Percentiles rank a stretch among this genome's conserved stretches.
Conservation (phyloP, 768 basidiomycete genomes). For the Psilocybe subaeruginosa region DNA sequence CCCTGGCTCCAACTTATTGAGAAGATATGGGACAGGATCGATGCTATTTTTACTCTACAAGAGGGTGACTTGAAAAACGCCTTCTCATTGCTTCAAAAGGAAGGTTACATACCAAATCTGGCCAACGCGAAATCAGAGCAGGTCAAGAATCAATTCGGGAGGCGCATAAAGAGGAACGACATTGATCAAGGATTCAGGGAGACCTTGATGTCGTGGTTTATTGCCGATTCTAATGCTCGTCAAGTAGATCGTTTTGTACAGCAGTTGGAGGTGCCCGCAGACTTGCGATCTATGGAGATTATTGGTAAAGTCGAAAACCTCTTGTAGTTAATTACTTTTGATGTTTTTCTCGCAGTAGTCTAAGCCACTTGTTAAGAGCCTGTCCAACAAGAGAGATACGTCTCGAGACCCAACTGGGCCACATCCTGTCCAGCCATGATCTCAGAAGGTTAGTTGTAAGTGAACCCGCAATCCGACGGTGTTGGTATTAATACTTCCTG, state of each 20-base stretch:
- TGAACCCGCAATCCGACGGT: too few species aligned
- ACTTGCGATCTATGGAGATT: constrained; percentile 18
- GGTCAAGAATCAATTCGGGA: constrained; percentile 15
- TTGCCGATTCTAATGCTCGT: constrained; percentile 7
- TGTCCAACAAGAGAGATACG: too few species aligned
- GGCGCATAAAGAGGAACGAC: constrained; percentile 16
- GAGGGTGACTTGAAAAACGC: constrained; percentile 19
- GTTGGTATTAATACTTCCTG: too few species aligned
- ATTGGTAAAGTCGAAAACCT: background rate
- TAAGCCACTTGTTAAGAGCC: too few species aligned
- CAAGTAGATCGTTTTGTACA: constrained; percentile 19
- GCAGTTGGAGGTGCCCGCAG: constrained; percentile 19
- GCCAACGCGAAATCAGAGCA: constrained; percentile 2
- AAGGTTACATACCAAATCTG: constrained; percentile 16
- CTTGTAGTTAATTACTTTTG: background rate
- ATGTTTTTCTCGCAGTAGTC: too few species aligned
- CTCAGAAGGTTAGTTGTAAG: too few species aligned
- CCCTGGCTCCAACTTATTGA: constrained; percentile 20
- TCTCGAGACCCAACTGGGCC: too few species aligned
- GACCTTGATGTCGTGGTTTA: constrained; percentile 20
- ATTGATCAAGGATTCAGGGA: constrained; percentile 16
- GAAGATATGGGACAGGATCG: constrained; percentile 23
- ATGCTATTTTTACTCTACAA: constrained; percentile 21
- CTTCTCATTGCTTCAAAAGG: constrained; percentile 12
- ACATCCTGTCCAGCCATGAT: too few species aligned